Conservation (phyloP, 495 filamentous ascomycete species). For the Trichodelitschia bisporula region DNA sequence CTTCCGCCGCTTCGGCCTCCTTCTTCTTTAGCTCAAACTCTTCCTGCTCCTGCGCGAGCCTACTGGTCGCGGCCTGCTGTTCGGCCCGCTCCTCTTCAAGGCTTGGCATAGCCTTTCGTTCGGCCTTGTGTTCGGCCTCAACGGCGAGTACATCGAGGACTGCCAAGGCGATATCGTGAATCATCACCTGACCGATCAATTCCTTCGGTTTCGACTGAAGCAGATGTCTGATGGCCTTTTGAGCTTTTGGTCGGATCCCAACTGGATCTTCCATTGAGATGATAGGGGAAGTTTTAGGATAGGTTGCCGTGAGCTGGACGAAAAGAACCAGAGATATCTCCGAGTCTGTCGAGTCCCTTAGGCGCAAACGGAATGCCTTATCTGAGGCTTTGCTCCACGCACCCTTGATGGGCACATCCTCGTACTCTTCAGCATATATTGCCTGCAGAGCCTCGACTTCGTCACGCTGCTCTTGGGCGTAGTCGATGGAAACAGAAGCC, state of each 20-base stretch:
- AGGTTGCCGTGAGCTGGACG: constrained; percentile 48
- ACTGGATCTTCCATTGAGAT: constrained; percentile 40
- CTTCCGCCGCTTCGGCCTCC: constrained; percentile 33
- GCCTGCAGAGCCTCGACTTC: constrained; percentile 71
- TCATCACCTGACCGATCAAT: constrained; percentile 65
- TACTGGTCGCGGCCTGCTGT: constrained; percentile 29
- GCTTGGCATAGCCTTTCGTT: constrained; percentile 52
- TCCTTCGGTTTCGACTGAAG: constrained; percentile 35
- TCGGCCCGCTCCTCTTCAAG: constrained; percentile 73
- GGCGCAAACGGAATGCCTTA: background rate
- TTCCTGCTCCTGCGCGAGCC: constrained; percentile 20
- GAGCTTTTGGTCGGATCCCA: constrained; percentile 35
- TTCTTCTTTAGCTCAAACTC: constrained; percentile 22
- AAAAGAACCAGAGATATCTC: constrained; percentile 1
- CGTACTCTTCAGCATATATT: constrained; percentile 82
- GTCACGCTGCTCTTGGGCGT: constrained; percentile 62
- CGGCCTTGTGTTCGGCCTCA: constrained; percentile 23
- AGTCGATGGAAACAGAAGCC: constrained; percentile 23
- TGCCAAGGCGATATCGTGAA: constrained; percentile 58
- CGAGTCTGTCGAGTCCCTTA: background rate
- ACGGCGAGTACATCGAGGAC: constrained; percentile 79
- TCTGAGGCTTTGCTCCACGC: constrained; percentile 59
- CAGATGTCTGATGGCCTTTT: constrained; percentile 44
- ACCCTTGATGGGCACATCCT: constrained; percentile 41
- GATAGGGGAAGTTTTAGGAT: constrained; percentile 66